These are phyloP conservation scores for Chiua virens DNA, from an alignment of 768 basidiomycete genomes.

Conservation along the genomic window DNA sequence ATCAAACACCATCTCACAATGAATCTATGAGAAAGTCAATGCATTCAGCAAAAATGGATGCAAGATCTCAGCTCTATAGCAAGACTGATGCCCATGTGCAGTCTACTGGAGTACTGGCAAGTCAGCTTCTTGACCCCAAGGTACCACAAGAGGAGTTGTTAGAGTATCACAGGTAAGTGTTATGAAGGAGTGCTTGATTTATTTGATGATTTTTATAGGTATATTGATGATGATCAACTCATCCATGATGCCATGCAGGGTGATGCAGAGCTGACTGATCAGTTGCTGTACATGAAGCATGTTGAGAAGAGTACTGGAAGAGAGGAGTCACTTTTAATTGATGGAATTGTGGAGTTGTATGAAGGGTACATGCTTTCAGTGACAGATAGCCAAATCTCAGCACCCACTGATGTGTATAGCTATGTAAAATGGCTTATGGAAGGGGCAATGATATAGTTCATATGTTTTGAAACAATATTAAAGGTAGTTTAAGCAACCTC, in stretches of 20 bases:
- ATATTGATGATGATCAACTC: conserved; percentile 73
- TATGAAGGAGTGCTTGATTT: background rate
- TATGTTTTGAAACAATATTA: too few relatives aligned
- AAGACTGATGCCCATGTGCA: conserved; percentile 29
- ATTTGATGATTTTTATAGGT: conserved; percentile 39
- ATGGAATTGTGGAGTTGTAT: conserved; percentile 19
- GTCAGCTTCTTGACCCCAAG: conserved; percentile 55
- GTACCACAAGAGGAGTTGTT: conserved; percentile 64
- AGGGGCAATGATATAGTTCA: background rate
- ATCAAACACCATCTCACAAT: conserved; percentile 44
- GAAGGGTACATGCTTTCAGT: conserved; percentile 19
- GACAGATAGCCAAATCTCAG: conserved; percentile 1
- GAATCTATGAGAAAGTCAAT: conserved; percentile 42
- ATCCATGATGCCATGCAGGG: conserved; percentile 57
- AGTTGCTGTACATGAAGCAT: conserved; percentile 54
- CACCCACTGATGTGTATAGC: conserved; percentile 6
- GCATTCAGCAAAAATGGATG: conserved; percentile 26
- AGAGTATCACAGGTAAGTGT: conserved; percentile 69
- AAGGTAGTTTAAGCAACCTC: too few relatives aligned
- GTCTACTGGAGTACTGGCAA: conserved; percentile 61
- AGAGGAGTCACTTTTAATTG: conserved; percentile 9
- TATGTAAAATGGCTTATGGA: conserved; percentile 26
- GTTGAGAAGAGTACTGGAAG: conserved; percentile 41
- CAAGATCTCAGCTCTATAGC: conserved; percentile 28
- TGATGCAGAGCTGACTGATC: conserved; percentile 55